These are phyloP conservation scores for Adansonia grandidieri DNA, from an alignment of 441 rosid genomes.

Conservation along the genomic window DNA sequence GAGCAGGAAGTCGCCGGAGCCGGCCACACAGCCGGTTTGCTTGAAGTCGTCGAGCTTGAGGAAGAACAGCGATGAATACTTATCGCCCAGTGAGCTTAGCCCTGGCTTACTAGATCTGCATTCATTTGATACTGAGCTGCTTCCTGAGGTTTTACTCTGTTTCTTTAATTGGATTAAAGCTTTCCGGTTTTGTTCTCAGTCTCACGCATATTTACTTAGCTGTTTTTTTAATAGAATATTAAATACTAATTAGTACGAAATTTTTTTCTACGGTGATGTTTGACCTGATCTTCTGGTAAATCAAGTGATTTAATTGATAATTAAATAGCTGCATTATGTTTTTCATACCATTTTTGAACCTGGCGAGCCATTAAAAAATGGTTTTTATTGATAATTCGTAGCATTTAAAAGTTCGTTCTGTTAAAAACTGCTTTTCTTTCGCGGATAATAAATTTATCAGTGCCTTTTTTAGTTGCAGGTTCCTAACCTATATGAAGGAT, in stretches of 20 bases:
- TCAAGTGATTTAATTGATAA: background rate
- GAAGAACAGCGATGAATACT: background rate
- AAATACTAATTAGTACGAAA: background rate
- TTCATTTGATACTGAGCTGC: constrained; percentile 5
- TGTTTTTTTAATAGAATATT: background rate
- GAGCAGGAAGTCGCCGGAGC: background rate
- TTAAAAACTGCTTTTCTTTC: background rate
- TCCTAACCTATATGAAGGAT: constrained; percentile 40
- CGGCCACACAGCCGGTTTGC: background rate
- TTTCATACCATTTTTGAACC: background rate
- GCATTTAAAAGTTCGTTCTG: background rate
- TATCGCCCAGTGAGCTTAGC: background rate
- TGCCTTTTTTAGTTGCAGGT: constrained; percentile 33
- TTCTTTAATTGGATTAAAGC: too few relatives aligned
- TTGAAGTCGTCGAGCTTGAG: background rate
- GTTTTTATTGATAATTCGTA: background rate
- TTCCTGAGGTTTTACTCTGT: background rate
- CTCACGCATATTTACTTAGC: too few relatives aligned
- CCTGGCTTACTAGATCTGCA: background rate
- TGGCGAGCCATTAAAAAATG: background rate
- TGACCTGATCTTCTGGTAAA: background rate
- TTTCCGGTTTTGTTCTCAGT: too few relatives aligned
- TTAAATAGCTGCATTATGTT: constrained; percentile 9
- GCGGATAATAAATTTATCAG: background rate
- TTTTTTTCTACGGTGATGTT: background rate